Base-by-base conservation (phyloP, 2,329 filamentous ascomycete species). In the Arthroderma uncinatum region DNA sequence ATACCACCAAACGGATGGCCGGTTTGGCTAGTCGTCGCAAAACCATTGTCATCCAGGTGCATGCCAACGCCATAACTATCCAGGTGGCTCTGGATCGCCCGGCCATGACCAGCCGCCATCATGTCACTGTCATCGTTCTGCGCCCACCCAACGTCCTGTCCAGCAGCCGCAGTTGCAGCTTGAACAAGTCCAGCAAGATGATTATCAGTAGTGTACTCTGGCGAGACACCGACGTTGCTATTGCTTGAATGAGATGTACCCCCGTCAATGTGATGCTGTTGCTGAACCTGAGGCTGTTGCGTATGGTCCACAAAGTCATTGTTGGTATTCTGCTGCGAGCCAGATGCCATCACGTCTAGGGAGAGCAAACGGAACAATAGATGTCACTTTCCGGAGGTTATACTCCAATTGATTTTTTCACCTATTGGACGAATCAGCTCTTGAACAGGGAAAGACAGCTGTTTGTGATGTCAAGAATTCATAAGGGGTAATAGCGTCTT, bases 91-190 rank as follows among this genome's bases (percentile, higher is more conserved):
- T 73, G 70, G 25, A 68, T 64, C 1, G 64, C 63, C 1, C 68
- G 78, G 73, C 63, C 76, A 72, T 65, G 78, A 73, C 71, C 76
- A 67, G 62, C 77, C 64, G 65, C 77, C 66, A 58, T 72, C 67
- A 58, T 72, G 23, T 58, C 58, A 53, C 44, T 33, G 16, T 61
- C 59, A 10, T 61, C 57, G 12, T 55, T 54, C 30, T 62, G 60
- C 8, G 58, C 57, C 60, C 64, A 66, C 57, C 61, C 62, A 21
- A 58, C 60, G 55, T 62, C 62, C 33, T 64, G 62, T n/a, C 63
- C 66, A 9, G 73, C 74, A 33, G 73, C 73, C 1, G 73, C 74
- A 2, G 74, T 76, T 2, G 74, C 74, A 30, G 73, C 74, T 62
- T 76, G 71, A 5, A 76, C 73, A 34, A 76, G 61, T 2, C 73